Evolutionary conservation across 2,329 filamentous ascomycete genomes (phyloP), one percentile per base, ranked within the genome.

Genomic region (Ophiocordyceps camponoti-saundersi): DNA sequence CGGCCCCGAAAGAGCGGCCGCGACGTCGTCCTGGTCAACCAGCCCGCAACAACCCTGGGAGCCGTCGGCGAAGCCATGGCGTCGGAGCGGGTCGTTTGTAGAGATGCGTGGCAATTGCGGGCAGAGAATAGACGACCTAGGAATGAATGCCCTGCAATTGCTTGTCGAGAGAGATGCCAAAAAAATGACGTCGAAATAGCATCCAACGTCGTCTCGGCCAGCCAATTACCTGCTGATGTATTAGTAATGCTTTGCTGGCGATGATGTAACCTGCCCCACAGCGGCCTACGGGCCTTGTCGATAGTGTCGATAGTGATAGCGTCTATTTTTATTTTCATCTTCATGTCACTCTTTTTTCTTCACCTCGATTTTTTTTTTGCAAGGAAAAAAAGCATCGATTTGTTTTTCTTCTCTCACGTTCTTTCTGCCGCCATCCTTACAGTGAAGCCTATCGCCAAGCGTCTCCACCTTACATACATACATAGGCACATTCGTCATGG

Each of bases 21-120:
- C 47, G 54, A 11, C 13, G 20, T 21, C 8, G 52, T 32, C 44
- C 42, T 49, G 40, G 52, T 49, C 39, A 63, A 48, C 20, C 53
- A 51, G 48, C 59, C 55, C 26, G 53, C 51, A 43, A 55, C 47
- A 18, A 52, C 46, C 44, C 53, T 51, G 29, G 57, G 50, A 30
- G 52, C 50, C 49, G 52, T 56, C 15, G 55, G 47, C 18, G 54
- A 51, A 42, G 52, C 48, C 59, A 61, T 61, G 44, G 13, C 30
- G 21, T 18, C 22, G 23, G 40, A 23, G 16, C 8, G 8, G 16
- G 12, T 40, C 8, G 36, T 8, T 20, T 18, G 40, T 22, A 26
- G 41, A 34, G 44, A 40, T 7, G 39, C n/a, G 39, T 42, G 29
- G 7, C 26, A 29, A 10, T 10, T 29, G 26, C 26, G 26, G 26